A percentile compares a stretch with the other conserved stretches of the same genome.
Conservation (phyloP, 1,284 basidiomycete genomes). For the Kalmanozyma brasiliensis region DNA sequence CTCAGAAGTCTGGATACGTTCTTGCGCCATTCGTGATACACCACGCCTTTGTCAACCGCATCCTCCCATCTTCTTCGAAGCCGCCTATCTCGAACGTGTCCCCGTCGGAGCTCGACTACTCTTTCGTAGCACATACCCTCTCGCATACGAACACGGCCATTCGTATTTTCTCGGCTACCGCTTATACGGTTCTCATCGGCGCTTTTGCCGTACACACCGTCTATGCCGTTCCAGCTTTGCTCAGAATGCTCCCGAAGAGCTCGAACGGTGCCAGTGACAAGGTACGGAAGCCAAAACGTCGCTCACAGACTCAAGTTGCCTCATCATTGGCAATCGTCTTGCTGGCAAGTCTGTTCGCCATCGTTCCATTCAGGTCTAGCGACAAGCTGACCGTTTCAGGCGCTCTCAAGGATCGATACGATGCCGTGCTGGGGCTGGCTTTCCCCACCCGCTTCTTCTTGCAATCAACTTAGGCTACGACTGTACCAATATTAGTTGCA, state of each 20-base stretch:
- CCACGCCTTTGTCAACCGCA: constrained; percentile 54
- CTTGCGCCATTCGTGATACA: constrained; percentile 41
- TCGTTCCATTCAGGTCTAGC: constrained; percentile 12
- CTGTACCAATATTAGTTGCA: no score
- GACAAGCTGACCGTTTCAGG: constrained; percentile 18
- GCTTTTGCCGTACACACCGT: constrained; percentile 36
- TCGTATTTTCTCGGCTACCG: constrained; percentile 1
- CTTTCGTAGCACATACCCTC: constrained; percentile 51
- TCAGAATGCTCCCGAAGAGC: background rate
- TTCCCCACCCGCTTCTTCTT: constrained; percentile 27
- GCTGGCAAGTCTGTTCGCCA: constrained; percentile 24
- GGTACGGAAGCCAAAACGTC: background rate
- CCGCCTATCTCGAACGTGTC: constrained; percentile 47
- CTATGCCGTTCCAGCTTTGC: constrained; percentile 18
- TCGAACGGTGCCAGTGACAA: background rate
- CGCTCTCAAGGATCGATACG: constrained; percentile 31
- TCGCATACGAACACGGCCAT: constrained; percentile 15
- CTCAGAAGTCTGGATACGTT: constrained; percentile 36
- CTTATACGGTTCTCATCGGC: constrained; percentile 31
- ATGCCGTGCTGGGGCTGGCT: constrained; percentile 22
- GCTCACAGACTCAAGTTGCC: constrained; percentile 2
- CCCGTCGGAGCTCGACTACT: constrained; percentile 58
- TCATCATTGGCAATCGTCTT: constrained; percentile 6
- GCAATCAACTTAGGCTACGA: background rate
- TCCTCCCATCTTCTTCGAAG: constrained; percentile 30